A percentile compares a stretch with the other conserved stretches of the same genome.
Conservation (phyloP, 2,329 filamentous ascomycete species). For the Colletotrichum ledebouriae region DNA sequence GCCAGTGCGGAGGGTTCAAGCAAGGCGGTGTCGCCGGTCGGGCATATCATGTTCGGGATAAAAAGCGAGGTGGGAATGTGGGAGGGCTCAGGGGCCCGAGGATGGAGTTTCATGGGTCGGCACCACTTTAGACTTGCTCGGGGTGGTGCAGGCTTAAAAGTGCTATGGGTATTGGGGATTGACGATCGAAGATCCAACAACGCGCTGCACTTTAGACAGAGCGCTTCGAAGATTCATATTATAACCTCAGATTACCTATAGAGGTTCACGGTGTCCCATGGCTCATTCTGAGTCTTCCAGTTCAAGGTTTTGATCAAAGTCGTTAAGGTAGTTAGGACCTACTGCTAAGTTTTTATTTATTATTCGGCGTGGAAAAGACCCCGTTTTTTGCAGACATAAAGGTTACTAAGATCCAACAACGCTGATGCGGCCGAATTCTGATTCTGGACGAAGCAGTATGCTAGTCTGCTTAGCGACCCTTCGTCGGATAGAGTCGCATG, state of each 20-base stretch:
- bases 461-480: slow-evolving; percentile 25
- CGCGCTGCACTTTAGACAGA: background rate
- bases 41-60: slow-evolving; percentile 25
- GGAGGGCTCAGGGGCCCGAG: slow-evolving; percentile 7
- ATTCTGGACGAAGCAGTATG: slow-evolving; percentile 30
- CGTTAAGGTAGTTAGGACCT: too few species aligned
- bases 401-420: slow-evolving; percentile 29
- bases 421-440: slow-evolving; percentile 34
- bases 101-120: slow-evolving; percentile 24
- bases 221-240: too few species aligned
- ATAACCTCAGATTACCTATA: too few species aligned
- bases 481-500: background rate
- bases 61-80: slow-evolving; percentile 26
- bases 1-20: background rate
- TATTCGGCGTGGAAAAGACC: too few species aligned
- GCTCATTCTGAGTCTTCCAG: too few species aligned
- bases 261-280: too few species aligned
- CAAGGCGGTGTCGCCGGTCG: slow-evolving; percentile 6
- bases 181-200: slow-evolving; percentile 39
- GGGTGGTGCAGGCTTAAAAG: slow-evolving; percentile 28
- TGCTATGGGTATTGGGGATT: slow-evolving; percentile 33
- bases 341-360: too few species aligned
- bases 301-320: too few species aligned
- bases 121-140: slow-evolving; percentile 39
- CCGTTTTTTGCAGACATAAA: too few species aligned